These are phyloP conservation scores for Myxozyma udenii DNA, from an alignment of 805 yeast species.

Conservation along the genomic window DNA sequence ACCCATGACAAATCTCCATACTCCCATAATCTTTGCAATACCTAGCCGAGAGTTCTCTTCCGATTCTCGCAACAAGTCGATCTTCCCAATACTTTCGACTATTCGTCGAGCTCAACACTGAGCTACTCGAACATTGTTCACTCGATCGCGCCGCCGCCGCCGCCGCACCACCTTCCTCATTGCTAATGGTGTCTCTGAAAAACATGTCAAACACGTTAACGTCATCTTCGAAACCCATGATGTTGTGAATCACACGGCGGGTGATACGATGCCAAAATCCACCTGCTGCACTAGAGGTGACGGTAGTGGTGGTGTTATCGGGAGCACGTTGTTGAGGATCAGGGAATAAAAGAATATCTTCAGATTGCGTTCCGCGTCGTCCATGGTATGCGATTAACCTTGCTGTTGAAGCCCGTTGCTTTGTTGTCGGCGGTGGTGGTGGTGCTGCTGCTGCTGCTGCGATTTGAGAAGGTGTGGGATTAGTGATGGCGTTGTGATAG, in stretches of 20 bases:
- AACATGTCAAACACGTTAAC: constrained; percentile 39
- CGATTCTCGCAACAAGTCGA: constrained; percentile 18
- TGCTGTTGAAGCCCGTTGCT: background rate
- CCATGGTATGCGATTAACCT: background rate
- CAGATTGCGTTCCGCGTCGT: too few relatives aligned
- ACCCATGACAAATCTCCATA: constrained; percentile 20
- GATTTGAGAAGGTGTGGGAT: background rate
- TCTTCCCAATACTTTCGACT: constrained; percentile 26
- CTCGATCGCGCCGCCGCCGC: too few relatives aligned
- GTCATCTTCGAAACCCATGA: constrained; percentile 39
- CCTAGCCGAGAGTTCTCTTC: constrained; percentile 15
- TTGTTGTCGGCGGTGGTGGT: too few relatives aligned
- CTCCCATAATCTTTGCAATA: constrained; percentile 25
- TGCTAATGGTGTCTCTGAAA: constrained; percentile 35
- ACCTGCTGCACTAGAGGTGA: background rate
- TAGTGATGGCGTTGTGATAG: background rate
- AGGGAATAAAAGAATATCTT: too few relatives aligned
- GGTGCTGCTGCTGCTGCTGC: background rate
- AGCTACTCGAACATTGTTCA: background rate
- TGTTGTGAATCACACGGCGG: constrained; percentile 33
- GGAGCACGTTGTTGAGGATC: background rate
- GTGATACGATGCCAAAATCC: constrained; percentile 27
- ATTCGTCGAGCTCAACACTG: constrained; percentile 16
- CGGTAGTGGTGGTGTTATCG: background rate
- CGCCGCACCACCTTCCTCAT: too few relatives aligned